A percentile compares a stretch with the other conserved stretches of the same genome.
phyloP scores from a whole-genome alignment of 139 green algal genomes.

The Chlamydomonas schloesseri region DNA sequence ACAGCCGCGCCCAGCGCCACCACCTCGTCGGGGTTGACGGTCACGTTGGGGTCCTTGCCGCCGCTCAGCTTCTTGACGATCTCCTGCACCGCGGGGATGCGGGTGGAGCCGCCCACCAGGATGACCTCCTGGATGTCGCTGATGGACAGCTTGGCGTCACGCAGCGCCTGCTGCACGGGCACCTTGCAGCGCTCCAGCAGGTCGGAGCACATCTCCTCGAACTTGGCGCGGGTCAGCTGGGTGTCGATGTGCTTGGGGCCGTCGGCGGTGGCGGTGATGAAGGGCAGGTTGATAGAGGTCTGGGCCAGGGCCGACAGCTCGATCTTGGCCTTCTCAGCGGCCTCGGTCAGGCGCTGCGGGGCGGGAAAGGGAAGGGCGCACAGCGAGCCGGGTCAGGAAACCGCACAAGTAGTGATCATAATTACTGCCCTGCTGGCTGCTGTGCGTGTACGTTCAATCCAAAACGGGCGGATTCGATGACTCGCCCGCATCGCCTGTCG shows the following conservation, averaged over 20 bases:
- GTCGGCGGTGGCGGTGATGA: constrained; percentile 99
- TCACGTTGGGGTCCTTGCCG: constrained; percentile 96
- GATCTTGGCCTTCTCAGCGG: constrained; percentile 99
- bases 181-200: constrained; percentile 90
- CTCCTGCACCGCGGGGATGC: constrained; percentile 96
- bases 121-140: constrained; percentile 95
- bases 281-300: constrained; percentile 96
- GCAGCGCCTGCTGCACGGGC: constrained; percentile 92
- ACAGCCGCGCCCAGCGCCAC: constrained; percentile 98
- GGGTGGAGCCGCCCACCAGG: constrained; percentile 96
- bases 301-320: constrained; percentile 90
- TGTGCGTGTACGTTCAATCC: no score
- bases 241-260: constrained; percentile 99
- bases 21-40: constrained; percentile 99
- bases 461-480: no score
- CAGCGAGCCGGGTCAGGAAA: no score
- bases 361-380: not conserved
- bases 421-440: no score
- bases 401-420: no score
- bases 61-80: constrained; percentile 90
- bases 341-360: constrained; percentile 94
- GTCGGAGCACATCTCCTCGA: constrained; percentile 97
- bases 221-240: constrained; percentile 76
- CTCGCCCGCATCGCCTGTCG: no score
- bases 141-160: constrained; percentile 94